Evolutionary conservation across 495 filamentous ascomycete species (phyloP), one percentile per base, ranked within the genome.

Genomic region (Podospora didyma): DNA sequence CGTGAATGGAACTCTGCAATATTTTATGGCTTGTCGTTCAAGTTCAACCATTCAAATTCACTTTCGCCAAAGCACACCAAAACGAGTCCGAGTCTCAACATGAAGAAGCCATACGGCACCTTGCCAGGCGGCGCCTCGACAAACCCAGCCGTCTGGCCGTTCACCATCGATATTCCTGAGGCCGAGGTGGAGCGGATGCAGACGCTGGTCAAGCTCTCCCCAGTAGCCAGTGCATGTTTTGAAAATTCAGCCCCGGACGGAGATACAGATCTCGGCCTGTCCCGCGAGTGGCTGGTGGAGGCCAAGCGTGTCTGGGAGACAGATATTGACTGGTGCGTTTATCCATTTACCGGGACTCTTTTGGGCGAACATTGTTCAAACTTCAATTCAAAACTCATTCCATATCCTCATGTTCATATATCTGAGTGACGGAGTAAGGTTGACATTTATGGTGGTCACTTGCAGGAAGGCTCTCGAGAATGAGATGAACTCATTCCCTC

Each of bases 401-500:
- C 74, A 1, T 77, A 79, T n/a, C n/a, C n/a, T n/a, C n/a, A n/a
- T n/a, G n/a, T n/a, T n/a, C n/a, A n/a, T n/a, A n/a, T n/a, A n/a
- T n/a, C n/a, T n/a, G n/a, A n/a, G n/a, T n/a, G n/a, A n/a, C n/a
- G n/a, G n/a, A n/a, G n/a, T n/a, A n/a, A n/a, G n/a, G n/a, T n/a
- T 81, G 79, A 56, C 71, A 78, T 26, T 65, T 72, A 44, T 86
- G 82, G 83, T 62, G 26, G 26, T 31, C 26, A 16, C n/a, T 17
- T n/a, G n/a, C 39, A 42, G 39, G 39, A 42, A 42, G 5, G 59
- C 73, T 7, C 65, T 69, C 14, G 84, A 89, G 62, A 59, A 71
- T 11, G 72, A 74, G 26, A 82, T 87, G 51, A 89, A 90, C 70
- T 75, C 65, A 11, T 82, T 86, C 58, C 84, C 86, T 2, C 81